These are phyloP conservation scores for Apiospora koreana DNA, from an alignment of 2,329 filamentous ascomycete genomes.

Conservation along the genomic window DNA sequence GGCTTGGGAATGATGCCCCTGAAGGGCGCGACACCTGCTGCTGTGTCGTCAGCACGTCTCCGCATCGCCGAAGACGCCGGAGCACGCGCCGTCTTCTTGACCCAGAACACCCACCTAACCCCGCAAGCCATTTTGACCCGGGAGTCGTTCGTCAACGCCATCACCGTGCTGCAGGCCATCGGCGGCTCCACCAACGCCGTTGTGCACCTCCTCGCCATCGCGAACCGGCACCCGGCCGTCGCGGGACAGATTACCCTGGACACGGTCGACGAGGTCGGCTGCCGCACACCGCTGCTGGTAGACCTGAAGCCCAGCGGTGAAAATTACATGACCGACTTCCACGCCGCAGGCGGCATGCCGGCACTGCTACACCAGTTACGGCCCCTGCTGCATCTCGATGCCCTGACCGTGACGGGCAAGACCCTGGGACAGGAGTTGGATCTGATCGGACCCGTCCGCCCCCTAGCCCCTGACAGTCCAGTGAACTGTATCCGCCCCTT, in stretches of 20 bases:
- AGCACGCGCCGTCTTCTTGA: constrained; percentile 66
- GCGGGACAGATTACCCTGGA: constrained; percentile 66
- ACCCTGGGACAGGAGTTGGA: constrained; percentile 81
- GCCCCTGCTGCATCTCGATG: constrained; percentile 74
- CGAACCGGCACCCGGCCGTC: constrained; percentile 69
- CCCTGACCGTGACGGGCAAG: constrained; percentile 80
- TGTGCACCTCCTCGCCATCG: constrained; percentile 84
- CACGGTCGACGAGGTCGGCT: constrained; percentile 76
- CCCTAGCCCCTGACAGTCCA: constrained; percentile 32
- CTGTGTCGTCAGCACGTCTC: constrained; percentile 75
- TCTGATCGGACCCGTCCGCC: constrained; percentile 60
- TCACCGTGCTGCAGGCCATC: constrained; percentile 83
- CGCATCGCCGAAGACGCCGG: constrained; percentile 76
- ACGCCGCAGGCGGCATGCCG: constrained; percentile 83
- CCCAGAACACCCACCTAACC: constrained; percentile 63
- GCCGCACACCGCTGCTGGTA: constrained; percentile 78
- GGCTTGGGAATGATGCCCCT: constrained; percentile 81
- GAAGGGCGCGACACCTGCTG: constrained; percentile 75
- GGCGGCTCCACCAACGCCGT: constrained; percentile 86
- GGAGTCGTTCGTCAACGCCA: constrained; percentile 78
- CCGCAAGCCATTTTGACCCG: constrained; percentile 73
- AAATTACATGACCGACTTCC: constrained; percentile 89
- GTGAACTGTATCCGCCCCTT: constrained; percentile 65
- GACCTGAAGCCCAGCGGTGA: constrained; percentile 85
- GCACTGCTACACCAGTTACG: constrained; percentile 78